Base-by-base conservation (phyloP, 1,139 yeast genomes). In the Arxiozyma telluris region DNA sequence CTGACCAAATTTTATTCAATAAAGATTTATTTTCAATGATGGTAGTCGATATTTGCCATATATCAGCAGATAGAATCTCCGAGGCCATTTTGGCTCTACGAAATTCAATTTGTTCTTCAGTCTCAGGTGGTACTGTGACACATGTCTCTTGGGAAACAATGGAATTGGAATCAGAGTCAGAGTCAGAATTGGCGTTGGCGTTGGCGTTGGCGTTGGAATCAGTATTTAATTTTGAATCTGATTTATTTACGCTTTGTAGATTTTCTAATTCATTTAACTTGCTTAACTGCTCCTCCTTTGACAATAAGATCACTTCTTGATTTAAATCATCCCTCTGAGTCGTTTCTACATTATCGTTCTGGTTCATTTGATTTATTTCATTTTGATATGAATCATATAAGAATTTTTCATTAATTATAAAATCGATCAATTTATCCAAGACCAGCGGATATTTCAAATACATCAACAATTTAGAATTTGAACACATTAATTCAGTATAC, bases 21-120 rank as follows among this genome's bases (percentile, higher is more conserved):
- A 87, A 76, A 21, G 74, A 76, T 3, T 81, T 76, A 55, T 83
- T 80, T 63, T 87, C 94, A 86, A 91, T 85, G 52, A 93, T 84
- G 0, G 96, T 83, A 63, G 93, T 96, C 4, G 96, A 87, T 44
- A 93, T 76, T 7, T 96, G 87, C 96, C 97, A 91, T 11, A 90
- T 93, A 65, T 91, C 98, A 6, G 95, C 89, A 54, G 93, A 82
- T 47, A 93, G 75, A 47, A 93, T 85, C 66, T 93, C 98, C 1
- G 96, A 87, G 3, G 96, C 91, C 56, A 90, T 79, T 52, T 90
- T 85, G 3, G 96, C 94, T 64, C 88, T 78, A 59, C 90, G 77
- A 25, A 81, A 76, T 57, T 81, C 81, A 23, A 73, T 74, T 60
- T 83, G 87, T 54, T 80, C 82, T 12, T 71, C 71, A 4, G 77